These are phyloP conservation scores for Aspergillus pseudotamarii DNA, from an alignment of 2,329 filamentous ascomycete genomes.

Conservation along the genomic window DNA sequence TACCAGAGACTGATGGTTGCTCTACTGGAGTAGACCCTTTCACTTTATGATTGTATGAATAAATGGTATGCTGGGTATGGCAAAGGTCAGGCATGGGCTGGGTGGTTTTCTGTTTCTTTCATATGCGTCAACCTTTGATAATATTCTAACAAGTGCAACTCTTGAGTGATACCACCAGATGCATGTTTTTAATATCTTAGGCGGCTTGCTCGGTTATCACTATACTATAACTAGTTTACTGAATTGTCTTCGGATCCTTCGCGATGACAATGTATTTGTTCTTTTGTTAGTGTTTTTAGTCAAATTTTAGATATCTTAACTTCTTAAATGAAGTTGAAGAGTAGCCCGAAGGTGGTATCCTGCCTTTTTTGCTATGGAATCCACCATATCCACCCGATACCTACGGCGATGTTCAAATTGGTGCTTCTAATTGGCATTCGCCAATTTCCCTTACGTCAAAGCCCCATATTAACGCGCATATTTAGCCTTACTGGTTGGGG, in stretches of 20 bases:
- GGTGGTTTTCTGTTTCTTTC: neutral
- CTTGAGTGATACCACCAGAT: neutral
- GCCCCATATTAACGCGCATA: neutral
- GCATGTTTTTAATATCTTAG: neutral
- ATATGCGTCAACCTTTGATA: no score
- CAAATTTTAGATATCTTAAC: neutral
- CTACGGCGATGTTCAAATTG: no score
- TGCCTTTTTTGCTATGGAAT: no score
- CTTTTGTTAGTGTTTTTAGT: no score
- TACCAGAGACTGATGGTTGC: slow-evolving; percentile 77
- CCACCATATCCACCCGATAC: no score
- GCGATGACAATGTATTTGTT: neutral
- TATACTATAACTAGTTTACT: neutral
- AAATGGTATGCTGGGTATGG: slow-evolving; percentile 5
- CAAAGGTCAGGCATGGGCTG: neutral
- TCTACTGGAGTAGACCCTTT: slow-evolving; percentile 46
- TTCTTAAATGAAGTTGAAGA: neutral
- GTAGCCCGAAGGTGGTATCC: neutral
- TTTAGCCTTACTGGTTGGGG: no score
- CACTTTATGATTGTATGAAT: neutral
- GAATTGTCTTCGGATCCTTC: neutral
- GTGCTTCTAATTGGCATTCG: neutral
- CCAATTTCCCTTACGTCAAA: neutral
- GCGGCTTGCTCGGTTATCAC: neutral
- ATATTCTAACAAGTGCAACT: neutral